phyloP scores from a whole-genome alignment of 2,329 filamentous ascomycete genomes.

The Fusarium staphyleae region DNA sequence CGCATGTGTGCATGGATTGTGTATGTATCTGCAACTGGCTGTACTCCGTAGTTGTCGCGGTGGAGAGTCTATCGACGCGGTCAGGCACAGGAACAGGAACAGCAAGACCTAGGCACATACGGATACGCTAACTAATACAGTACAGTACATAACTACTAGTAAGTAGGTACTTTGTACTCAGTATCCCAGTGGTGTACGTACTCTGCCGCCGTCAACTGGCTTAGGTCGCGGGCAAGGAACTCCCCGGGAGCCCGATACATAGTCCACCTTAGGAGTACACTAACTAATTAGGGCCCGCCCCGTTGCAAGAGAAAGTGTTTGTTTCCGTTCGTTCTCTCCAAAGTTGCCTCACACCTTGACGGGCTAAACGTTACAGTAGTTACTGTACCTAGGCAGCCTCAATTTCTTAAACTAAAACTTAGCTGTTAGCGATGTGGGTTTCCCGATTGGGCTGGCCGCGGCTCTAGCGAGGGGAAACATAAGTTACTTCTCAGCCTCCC shows the following conservation, averaged over 20 bases:
- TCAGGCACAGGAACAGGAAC: background rate
- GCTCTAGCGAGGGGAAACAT: too few relatives aligned
- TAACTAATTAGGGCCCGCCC: conserved; percentile 10
- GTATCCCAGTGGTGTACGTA: background rate
- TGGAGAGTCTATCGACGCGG: conserved; percentile 13
- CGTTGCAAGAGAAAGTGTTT: too few relatives aligned
- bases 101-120: too few relatives aligned
- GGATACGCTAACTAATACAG: too few relatives aligned
- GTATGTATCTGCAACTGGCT: conserved; percentile 8
- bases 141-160: too few relatives aligned
- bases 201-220: conserved; percentile 25
- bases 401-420: too few relatives aligned
- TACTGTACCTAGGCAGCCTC: conserved; percentile 24
- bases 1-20: conserved; percentile 7
- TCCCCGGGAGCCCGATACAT: background rate
- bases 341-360: conserved; percentile 18
- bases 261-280: too few relatives aligned
- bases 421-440: conserved; percentile 1
- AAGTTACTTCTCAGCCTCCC: too few relatives aligned
- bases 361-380: conserved; percentile 8
- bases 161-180: too few relatives aligned
- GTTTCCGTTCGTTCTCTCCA: too few relatives aligned
- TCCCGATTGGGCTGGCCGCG: conserved; percentile 7
- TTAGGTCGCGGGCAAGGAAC: conserved; percentile 4
- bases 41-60: conserved; percentile 9